Conservation (phyloP, 1,284 basidiomycete genomes). For the Cystobasidium pallidum region DNA sequence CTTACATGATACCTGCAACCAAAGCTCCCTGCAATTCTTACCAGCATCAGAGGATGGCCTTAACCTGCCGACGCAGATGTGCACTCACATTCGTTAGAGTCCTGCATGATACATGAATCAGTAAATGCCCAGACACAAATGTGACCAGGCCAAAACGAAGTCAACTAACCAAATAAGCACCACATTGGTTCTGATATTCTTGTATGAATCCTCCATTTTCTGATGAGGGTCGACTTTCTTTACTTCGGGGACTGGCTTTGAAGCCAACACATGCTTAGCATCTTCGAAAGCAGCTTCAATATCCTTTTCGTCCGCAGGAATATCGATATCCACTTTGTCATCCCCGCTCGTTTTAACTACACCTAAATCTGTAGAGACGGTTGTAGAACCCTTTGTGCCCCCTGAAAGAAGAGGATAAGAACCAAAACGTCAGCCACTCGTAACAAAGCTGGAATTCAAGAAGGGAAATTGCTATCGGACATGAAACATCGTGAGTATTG, state of each 20-base stretch:
- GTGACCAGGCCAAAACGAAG: not conserved
- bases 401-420: not conserved
- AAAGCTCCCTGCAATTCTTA: conserved; percentile 27
- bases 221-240: conserved; percentile 66
- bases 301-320: conserved; percentile 76
- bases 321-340: conserved; percentile 73
- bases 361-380: conserved; percentile 77
- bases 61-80: not conserved
- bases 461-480: not conserved
- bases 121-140: too few relatives aligned
- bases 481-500: conserved; percentile 53
- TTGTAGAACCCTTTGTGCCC: conserved; percentile 67
- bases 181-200: conserved; percentile 82
- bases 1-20: conserved; percentile 44
- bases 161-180: conserved; percentile 68
- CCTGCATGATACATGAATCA: not conserved
- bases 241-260: conserved; percentile 72
- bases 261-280: conserved; percentile 73
- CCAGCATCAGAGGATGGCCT: not conserved
- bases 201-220: conserved; percentile 83
- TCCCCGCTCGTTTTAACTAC: conserved; percentile 64
- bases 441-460: too few relatives aligned
- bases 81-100: conserved; percentile 26
- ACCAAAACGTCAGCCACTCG: too few relatives aligned
- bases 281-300: conserved; percentile 57